Evolutionary conservation across 495 filamentous ascomycete species (phyloP), one percentile per base, ranked within the genome.

Genomic region (Hypoxylon perforatum): DNA sequence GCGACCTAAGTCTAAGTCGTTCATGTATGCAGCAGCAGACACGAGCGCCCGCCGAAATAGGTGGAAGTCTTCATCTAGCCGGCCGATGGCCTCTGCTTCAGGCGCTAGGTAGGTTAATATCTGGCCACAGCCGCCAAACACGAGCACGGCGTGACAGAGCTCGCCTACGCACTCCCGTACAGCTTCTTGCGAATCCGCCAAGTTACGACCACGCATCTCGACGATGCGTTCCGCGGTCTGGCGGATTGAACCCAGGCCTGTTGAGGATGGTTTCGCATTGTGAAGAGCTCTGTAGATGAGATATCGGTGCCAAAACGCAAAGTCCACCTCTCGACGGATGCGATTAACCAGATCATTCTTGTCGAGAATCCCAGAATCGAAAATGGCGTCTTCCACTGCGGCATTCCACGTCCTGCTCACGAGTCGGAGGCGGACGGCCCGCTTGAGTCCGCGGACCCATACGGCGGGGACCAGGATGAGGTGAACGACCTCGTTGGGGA

Each of bases 291-390:
- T 45, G 19, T 45, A 45, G 2, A 22, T 18, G 42, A 45, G 42
- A 18, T 45, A 45, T 19, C 42, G 42, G 1, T 19, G 42, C 42
- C 42, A 45, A 4, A 41, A 41, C 15, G 14, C 6, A 17, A 41
- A 15, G 38, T 41, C 38, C 38, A 41, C 38, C 4, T 41, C 38
- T 17, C 38, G 38, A 41, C 1, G 3, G 7, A 7, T 14, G 38
- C 38, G 38, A 7, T n/a, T 41, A 18, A 54, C 19, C 19, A 23
- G 28, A 8, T 41, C 18, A 11, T 17, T 9, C 30, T 39, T 18
- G 33, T 54, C 51, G 12, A 54, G 51, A 9, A 54, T 41, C 21
- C 51, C 51, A 9, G 51, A 54, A 14, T 41, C 51, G 51, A 54
- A 54, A 38, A 54, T 22, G 6, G 51, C 51, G 22, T 41, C 5